Percentiles rank a stretch among this genome's conserved stretches.
These are phyloP conservation scores for Takakia lepidozioides DNA, from an alignment of 225 moss, liverwort and hornwort genomes.

Conservation along the genomic window DNA sequence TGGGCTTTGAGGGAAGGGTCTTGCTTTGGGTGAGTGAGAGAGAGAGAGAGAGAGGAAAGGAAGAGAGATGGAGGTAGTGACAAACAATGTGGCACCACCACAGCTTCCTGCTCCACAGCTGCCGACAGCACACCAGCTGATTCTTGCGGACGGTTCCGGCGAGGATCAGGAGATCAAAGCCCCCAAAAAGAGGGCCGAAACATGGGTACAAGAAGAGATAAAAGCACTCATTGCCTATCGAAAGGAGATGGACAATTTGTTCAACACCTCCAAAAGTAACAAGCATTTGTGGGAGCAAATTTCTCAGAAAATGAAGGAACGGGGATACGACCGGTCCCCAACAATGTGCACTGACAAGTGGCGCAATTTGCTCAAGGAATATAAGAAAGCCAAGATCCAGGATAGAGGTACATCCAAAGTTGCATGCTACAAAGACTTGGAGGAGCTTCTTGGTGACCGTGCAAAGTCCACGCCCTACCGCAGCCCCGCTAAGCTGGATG, in stretches of 20 bases:
- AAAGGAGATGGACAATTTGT: conserved; percentile 86
- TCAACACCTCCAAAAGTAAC: conserved; percentile 97
- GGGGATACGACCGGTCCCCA: conserved; percentile 88
- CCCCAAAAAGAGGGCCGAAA: conserved; percentile 96
- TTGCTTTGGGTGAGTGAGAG: no score
- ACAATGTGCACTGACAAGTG: conserved; percentile 99
- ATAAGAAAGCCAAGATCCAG: conserved; percentile 84
- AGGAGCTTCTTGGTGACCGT: conserved; percentile 82
- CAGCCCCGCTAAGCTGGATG: conserved; percentile 44
- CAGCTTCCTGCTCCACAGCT: conserved; percentile 32
- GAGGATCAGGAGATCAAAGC: conserved; percentile 77
- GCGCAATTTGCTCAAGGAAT: conserved; percentile 97
- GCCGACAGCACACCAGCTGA: conserved; percentile 50
- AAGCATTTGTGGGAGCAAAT: conserved; percentile 99
- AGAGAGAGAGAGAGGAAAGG: background rate
- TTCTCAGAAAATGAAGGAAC: conserved; percentile 85
- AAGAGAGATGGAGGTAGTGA: conserved; percentile 27
- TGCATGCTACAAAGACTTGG: conserved; percentile 91
- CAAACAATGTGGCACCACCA: conserved; percentile 23
- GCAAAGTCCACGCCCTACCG: conserved; percentile 55
- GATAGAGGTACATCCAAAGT: conserved; percentile 91
- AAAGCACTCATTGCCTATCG: conserved; percentile 88
- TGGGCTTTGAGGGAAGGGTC: conserved; percentile 6
- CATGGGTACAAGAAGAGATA: conserved; percentile 97
- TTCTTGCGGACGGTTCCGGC: conserved; percentile 53